Conservation (phyloP, 768 basidiomycete species). For the Macrolepiota fuliginosa region DNA sequence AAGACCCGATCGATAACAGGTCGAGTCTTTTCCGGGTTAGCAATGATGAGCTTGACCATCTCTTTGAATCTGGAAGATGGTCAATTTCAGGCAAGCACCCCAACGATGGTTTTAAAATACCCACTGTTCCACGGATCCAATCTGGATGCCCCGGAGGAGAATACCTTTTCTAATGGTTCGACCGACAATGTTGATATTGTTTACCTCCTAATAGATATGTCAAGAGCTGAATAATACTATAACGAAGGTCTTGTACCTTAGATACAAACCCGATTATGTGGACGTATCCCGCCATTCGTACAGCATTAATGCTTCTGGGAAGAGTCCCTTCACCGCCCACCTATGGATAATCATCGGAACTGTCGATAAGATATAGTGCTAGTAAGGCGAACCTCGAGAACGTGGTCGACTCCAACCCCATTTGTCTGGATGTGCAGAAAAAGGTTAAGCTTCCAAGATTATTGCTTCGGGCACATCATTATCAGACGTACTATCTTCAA, state of each 20-base stretch:
- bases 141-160: not conserved
- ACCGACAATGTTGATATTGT: not conserved
- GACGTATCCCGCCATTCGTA: conserved; percentile 36
- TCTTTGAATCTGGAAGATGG: conserved; percentile 40
- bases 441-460: not conserved
- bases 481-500: conserved; percentile 27
- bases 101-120: not conserved
- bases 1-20: conserved; percentile 59
- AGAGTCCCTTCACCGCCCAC: conserved; percentile 47
- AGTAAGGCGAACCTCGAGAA: conserved; percentile 24
- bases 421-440: conserved; percentile 22
- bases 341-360: not conserved
- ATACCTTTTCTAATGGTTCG: not conserved
- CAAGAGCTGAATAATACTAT: not conserved
- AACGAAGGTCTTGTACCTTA: conserved; percentile 19
- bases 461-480: not conserved
- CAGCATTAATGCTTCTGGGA: conserved; percentile 31
- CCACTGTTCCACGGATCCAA: not conserved
- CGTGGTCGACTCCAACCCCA: conserved; percentile 29
- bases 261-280: conserved; percentile 45
- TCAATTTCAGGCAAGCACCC: conserved; percentile 18
- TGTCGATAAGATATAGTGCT: not conserved
- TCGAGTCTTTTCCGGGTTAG: conserved; percentile 35
- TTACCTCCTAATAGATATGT: not conserved
- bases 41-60: conserved; percentile 44